Percentiles rank a stretch among this genome's conserved stretches.
Evolutionary conservation across 2,329 filamentous ascomycete genomes (phyloP).

Genomic region (Colletotrichum falcatum): DNA sequence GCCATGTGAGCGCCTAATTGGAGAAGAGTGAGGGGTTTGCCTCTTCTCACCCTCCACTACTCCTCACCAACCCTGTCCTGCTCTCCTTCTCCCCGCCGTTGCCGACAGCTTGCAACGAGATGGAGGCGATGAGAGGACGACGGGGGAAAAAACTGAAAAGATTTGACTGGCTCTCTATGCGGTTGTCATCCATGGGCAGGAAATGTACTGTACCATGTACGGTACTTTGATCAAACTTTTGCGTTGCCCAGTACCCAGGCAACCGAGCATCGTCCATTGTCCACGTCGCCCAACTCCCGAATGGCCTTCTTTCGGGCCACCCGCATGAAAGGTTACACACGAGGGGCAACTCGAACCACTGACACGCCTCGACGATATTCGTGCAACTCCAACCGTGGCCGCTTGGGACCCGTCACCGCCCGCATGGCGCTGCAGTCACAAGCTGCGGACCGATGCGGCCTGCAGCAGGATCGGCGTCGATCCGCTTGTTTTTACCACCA

Average conservation of each 20-base stretch:
- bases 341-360: conserved; percentile 27
- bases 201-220: conserved; percentile 12
- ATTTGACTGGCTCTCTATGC: background rate
- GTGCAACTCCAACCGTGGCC: conserved; percentile 33
- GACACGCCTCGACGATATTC: conserved; percentile 13
- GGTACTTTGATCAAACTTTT: conserved; percentile 27
- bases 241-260: conserved; percentile 20
- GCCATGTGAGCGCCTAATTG: conserved; percentile 4
- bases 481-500: conserved; percentile 38
- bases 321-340: conserved; percentile 26
- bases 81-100: conserved; percentile 17
- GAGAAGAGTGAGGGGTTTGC: conserved; percentile 12
- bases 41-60: conserved; percentile 1
- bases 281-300: conserved; percentile 19
- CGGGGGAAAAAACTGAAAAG: too few species aligned
- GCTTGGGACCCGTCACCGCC: conserved; percentile 40
- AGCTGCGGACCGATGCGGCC: conserved; percentile 42
- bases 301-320: conserved; percentile 28
- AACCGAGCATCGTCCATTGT: conserved; percentile 18
- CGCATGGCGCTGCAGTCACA: conserved; percentile 40
- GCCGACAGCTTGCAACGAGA: conserved; percentile 21
- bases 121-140: conserved; percentile 10
- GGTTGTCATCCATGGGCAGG: conserved; percentile 7
- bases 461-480: conserved; percentile 43
- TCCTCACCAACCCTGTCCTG: conserved; percentile 6